These are phyloP conservation scores for Oryza punctata DNA, from an alignment of 176 grass and related monocot genomes.

Conservation along the genomic window DNA sequence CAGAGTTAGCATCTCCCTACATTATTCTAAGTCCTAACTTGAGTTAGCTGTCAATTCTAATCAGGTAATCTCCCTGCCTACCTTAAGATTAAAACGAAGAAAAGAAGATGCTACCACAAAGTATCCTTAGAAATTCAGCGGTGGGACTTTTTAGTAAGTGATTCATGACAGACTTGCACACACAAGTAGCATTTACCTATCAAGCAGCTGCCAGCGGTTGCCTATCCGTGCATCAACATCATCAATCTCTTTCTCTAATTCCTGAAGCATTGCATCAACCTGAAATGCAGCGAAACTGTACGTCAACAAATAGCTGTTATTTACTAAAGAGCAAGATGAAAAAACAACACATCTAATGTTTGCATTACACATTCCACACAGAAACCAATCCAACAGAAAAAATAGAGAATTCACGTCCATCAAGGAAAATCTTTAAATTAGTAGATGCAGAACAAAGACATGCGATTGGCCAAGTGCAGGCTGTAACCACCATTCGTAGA, in stretches of 20 bases:
- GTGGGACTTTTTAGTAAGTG: too few species aligned
- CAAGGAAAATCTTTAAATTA: constrained; percentile 7
- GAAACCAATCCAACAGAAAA: not conserved
- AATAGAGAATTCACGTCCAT: not conserved
- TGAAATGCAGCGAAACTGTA: constrained; percentile 46
- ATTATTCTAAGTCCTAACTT: not conserved
- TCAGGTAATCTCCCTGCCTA: not conserved
- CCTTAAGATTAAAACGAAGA: constrained; percentile 5
- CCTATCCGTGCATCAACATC: constrained; percentile 95
- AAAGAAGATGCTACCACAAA: too few species aligned
- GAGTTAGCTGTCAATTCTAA: too few species aligned
- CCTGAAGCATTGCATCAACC: constrained; percentile 92
- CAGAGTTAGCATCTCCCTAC: not conserved
- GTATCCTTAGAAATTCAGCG: too few species aligned
- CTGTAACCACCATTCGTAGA: not conserved
- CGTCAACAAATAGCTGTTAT: not conserved
- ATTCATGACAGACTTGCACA: not conserved
- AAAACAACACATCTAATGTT: not conserved
- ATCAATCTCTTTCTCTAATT: constrained; percentile 96
- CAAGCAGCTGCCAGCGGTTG: constrained; percentile 89
- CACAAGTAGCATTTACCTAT: constrained; percentile 56
- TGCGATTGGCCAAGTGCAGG: not conserved
- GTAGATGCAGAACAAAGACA: not conserved
- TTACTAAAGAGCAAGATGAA: not conserved
- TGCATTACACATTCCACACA: not conserved